Percentiles rank a stretch among this genome's conserved stretches.
Conservation (phyloP, 371 early-diverging fungal species). For the Funneliformis caledonium region DNA sequence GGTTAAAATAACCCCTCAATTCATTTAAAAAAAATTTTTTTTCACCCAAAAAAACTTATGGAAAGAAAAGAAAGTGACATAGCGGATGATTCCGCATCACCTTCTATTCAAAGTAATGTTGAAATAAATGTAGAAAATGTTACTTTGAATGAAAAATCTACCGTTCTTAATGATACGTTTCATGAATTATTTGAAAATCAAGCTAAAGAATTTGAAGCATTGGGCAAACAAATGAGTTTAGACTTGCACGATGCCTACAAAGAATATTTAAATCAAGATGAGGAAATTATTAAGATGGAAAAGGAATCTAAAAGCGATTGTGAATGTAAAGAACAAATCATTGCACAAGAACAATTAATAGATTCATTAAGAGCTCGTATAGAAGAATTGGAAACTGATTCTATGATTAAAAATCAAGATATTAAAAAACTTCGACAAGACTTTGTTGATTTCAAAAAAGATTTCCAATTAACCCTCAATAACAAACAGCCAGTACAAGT, state of each 20-base stretch:
- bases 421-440: neutral
- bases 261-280: neutral
- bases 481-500: no score
- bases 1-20: no score
- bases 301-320: neutral
- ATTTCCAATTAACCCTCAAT: neutral
- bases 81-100: neutral
- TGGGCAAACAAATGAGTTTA: neutral
- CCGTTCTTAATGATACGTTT: neutral
- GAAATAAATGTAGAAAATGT: neutral
- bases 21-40: no score
- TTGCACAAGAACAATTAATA: neutral
- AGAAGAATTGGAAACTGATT: neutral
- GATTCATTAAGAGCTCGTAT: neutral
- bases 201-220: neutral
- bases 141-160: neutral
- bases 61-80: neutral
- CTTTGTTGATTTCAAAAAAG: neutral
- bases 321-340: neutral
- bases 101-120: neutral
- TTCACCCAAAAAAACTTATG: neutral
- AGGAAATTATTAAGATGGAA: neutral
- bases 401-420: neutral
- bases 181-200: neutral
- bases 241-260: neutral